A percentile compares a stretch with the other conserved stretches of the same genome.
These are phyloP conservation scores for Sporisorium reilianum DNA, from an alignment of 1,284 basidiomycete genomes.

Conservation along the genomic window DNA sequence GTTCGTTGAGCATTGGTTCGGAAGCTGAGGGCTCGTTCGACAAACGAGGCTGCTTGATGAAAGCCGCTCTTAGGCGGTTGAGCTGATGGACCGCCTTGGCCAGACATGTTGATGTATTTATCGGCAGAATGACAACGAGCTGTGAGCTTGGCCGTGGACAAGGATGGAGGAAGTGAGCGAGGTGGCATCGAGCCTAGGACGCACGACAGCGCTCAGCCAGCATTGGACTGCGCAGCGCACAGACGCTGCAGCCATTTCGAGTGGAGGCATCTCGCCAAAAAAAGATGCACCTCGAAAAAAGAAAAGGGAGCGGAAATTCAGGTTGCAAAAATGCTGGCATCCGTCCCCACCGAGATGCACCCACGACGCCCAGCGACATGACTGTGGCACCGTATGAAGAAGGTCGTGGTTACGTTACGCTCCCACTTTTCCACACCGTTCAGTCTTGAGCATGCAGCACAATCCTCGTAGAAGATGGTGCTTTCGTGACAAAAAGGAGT, in stretches of 20 bases:
- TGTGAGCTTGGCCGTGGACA: background rate
- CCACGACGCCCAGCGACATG: too few species aligned
- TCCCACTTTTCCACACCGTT: too few species aligned
- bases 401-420: too few species aligned
- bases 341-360: too few species aligned
- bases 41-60: constrained; percentile 47
- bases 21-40: constrained; percentile 49
- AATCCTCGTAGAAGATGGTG: too few species aligned
- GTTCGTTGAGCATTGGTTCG: constrained; percentile 26
- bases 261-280: background rate
- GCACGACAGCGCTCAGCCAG: constrained; percentile 5
- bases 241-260: constrained; percentile 1
- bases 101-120: background rate
- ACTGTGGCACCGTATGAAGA: too few species aligned
- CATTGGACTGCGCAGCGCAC: background rate
- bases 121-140: background rate
- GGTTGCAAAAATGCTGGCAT: too few species aligned
- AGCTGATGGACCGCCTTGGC: background rate
- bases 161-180: background rate
- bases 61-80: constrained; percentile 33
- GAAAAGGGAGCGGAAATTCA: background rate
- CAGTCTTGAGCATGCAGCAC: too few species aligned
- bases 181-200: background rate
- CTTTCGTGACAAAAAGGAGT: too few species aligned
- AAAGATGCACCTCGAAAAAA: too few species aligned